A percentile compares a stretch with the other conserved stretches of the same genome.
Conservation (phyloP, 116 monocot genomes). For the Posidonia oceanica region DNA sequence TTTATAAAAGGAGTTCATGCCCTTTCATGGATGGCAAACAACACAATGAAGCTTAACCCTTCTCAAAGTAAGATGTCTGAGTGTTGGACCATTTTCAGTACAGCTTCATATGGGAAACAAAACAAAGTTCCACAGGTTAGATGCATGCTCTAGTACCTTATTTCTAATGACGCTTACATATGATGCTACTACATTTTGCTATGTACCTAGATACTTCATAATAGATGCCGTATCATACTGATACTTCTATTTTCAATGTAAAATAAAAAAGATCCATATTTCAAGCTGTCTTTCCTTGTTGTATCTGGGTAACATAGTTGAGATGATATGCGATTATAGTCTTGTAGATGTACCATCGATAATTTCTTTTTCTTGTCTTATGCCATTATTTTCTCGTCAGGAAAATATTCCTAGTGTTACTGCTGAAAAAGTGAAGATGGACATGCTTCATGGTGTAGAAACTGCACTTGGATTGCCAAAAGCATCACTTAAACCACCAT, state of each 20-base stretch:
- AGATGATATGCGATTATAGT: too few relatives aligned
- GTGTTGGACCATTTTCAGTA: constrained; percentile 94
- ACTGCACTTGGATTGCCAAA: constrained; percentile 67
- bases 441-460: constrained; percentile 82
- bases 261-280: too few relatives aligned
- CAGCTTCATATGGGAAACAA: constrained; percentile 58
- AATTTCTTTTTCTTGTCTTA: background rate
- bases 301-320: too few relatives aligned
- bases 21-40: constrained; percentile 94
- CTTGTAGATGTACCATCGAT: background rate
- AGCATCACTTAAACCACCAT: constrained; percentile 59
- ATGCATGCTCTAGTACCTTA: too few relatives aligned
- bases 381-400: constrained; percentile 16
- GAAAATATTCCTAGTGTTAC: constrained; percentile 79
- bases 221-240: too few relatives aligned
- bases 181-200: too few relatives aligned
- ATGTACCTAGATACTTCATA: too few relatives aligned
- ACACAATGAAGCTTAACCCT: constrained; percentile 62
- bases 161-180: too few relatives aligned
- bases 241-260: background rate
- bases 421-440: constrained; percentile 69
- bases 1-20: constrained; percentile 75
- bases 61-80: constrained; percentile 29
- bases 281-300: too few relatives aligned
- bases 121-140: constrained; percentile 94